Evolutionary conservation across 1,139 yeast species (phyloP).

Genomic region (Pichia sp.): DNA sequence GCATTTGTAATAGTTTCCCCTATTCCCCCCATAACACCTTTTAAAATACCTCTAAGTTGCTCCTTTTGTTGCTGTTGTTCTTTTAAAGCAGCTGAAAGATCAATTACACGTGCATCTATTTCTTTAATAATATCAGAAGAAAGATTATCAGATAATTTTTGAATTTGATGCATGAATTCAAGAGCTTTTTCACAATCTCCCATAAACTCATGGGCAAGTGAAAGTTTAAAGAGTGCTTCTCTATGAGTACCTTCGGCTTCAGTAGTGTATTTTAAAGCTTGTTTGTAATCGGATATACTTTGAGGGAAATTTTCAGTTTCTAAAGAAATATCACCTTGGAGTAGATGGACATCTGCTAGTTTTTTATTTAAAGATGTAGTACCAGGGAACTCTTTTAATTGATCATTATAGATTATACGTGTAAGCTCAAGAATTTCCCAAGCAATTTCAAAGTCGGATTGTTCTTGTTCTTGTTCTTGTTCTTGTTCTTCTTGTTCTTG

Average conservation of each 20-base stretch:
- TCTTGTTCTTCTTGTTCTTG: constrained; percentile 23
- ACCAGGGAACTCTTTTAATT: constrained; percentile 29
- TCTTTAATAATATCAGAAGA: too few species aligned
- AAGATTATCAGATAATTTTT: too few species aligned
- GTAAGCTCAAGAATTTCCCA: constrained; percentile 83
- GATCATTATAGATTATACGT: constrained; percentile 46
- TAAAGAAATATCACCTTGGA: constrained; percentile 82
- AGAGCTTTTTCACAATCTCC: constrained; percentile 53
- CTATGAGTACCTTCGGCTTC: constrained; percentile 47
- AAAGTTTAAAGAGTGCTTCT: constrained; percentile 77
- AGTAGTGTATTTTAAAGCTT: not conserved
- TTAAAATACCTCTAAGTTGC: too few species aligned
- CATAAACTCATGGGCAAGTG: constrained; percentile 70
- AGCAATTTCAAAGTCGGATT: constrained; percentile 75
- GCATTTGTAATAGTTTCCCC: too few species aligned
- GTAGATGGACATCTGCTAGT: constrained; percentile 69
- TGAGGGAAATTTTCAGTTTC: constrained; percentile 81
- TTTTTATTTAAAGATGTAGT: constrained; percentile 21
- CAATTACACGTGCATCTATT: too few species aligned
- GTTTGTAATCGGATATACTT: constrained; percentile 57
- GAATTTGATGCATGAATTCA: too few species aligned
- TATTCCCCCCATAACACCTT: too few species aligned
- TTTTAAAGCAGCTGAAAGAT: too few species aligned
- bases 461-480: constrained; percentile 41
- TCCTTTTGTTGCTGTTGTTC: too few species aligned